Base-by-base conservation (phyloP, 805 yeast genomes). In the Candida pini region DNA sequence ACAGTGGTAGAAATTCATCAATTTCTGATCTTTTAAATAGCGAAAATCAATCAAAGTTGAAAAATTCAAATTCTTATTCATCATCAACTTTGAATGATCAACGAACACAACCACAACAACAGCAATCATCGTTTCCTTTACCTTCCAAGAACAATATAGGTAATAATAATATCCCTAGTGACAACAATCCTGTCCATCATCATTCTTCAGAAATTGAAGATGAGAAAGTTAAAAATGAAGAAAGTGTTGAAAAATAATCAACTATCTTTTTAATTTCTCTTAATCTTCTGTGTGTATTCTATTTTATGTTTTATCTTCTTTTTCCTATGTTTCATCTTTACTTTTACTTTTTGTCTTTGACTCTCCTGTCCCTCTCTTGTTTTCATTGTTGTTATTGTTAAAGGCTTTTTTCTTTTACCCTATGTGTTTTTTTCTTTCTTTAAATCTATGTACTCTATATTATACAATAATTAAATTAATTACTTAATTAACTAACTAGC, bases 1-100 rank as follows among this genome's bases (percentile, higher is more conserved):
- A 39, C 12, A 21, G 38, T n/a, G 60, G 54, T 37, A 54, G 62
- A 31, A 62, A 40, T 14, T 48, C 56, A 3, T 51, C 56, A 13
- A 48, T 53, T 15, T 49, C 55, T 1, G 53, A 43, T 33, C 37
- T 50, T 4, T 33, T 53, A 14, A 53, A 51, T 31, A 44, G 48
- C 19, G 50, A 51, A 20, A 39, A 31, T 15, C 44, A 41, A 9
- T 16, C 39, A n/a, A 37, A 39, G 23, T 18, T 41, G 14, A 29
- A 36, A 12, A 20, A n/a, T n/a, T n/a, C n/a, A n/a, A n/a, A n/a
- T n/a, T n/a, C n/a, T n/a, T n/a, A n/a, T n/a, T n/a, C n/a, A n/a
- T n/a, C n/a, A n/a, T 12, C n/a, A 26, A 28, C 10, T 15, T 28
- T 5, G 13, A 25, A 9, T 7, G 18, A 24, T 18, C 39, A 12